Conservation (phyloP, 1,139 yeast species). For the Geotrichum restrictum region DNA sequence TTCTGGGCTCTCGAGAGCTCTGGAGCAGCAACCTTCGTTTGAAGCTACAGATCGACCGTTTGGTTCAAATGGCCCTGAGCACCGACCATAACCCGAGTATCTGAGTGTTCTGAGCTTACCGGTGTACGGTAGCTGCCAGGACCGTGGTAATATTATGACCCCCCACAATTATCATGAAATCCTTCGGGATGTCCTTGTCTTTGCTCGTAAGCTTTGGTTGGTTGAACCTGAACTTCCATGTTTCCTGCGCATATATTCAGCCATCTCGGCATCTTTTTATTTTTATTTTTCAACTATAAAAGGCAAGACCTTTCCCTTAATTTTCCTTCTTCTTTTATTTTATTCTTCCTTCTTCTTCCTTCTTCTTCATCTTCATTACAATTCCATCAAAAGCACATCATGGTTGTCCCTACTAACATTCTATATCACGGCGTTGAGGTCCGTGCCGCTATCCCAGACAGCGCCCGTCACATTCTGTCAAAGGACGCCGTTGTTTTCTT, state of each 20-base stretch:
- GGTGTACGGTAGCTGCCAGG: no score
- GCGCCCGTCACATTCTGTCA: constrained; percentile 57
- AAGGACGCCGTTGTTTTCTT: constrained; percentile 66
- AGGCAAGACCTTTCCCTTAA: constrained; percentile 5
- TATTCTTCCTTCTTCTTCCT: background rate
- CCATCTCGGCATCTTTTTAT: background rate
- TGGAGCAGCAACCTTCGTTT: background rate
- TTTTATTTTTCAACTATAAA: constrained; percentile 8
- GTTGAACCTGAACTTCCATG: constrained; percentile 9
- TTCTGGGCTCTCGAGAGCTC: background rate
- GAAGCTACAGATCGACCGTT: background rate
- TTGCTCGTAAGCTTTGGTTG: background rate
- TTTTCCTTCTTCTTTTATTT: background rate
- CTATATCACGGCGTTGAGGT: constrained; percentile 59
- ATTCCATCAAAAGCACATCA: constrained; percentile 23
- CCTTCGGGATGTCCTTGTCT: background rate
- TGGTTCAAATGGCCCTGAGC: background rate
- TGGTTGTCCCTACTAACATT: constrained; percentile 37
- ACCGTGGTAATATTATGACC: no score
- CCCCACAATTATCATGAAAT: no score
- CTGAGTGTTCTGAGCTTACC: no score
- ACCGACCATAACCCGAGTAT: no score
- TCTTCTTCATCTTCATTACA: background rate
- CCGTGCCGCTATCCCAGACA: constrained; percentile 57
- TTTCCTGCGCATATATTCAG: constrained; percentile 16